phyloP scores from a whole-genome alignment of 208 protist species.

The Acanthamoeba triangularis region DNA sequence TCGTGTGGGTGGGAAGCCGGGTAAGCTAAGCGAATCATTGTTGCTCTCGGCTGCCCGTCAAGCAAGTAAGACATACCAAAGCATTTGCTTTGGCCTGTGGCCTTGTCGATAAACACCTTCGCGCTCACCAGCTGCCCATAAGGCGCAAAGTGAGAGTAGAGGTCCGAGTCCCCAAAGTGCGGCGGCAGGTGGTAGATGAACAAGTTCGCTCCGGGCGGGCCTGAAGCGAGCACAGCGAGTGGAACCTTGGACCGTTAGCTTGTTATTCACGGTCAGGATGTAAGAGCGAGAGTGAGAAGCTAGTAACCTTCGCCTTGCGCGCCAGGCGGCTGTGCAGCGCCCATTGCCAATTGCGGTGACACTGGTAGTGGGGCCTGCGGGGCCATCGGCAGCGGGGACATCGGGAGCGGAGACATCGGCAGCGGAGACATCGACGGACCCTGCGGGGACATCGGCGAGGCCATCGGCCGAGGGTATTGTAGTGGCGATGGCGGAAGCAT shows the following conservation, averaged over 20 bases:
- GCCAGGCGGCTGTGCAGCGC: neutral
- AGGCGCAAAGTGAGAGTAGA: slow-evolving; percentile 79
- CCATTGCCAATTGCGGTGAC: neutral
- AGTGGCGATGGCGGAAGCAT: neutral
- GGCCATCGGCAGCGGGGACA: neutral
- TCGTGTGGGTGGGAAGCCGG: neutral
- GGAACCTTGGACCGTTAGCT: too few species aligned
- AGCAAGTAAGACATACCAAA: slow-evolving; percentile 78
- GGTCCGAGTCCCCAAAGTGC: slow-evolving; percentile 78
- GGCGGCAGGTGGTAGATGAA: slow-evolving; percentile 88
- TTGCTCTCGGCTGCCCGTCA: neutral
- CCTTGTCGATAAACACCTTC: slow-evolving; percentile 88
- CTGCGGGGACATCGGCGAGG: neutral
- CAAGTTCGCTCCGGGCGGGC: slow-evolving; percentile 81
- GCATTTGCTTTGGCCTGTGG: slow-evolving; percentile 85
- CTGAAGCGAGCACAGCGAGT: neutral
- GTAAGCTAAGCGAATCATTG: neutral
- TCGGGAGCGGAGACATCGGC: neutral
- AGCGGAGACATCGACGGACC: neutral
- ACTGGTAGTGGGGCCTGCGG: neutral
- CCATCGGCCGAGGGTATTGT: neutral
- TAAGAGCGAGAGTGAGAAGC: too few species aligned
- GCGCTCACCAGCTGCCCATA: slow-evolving; percentile 84
- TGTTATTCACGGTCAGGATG: too few species aligned
- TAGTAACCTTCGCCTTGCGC: slow-evolving; percentile 16